Base-by-base conservation (phyloP, 768 basidiomycete species). In the Podaxis carcinomalis region DNA sequence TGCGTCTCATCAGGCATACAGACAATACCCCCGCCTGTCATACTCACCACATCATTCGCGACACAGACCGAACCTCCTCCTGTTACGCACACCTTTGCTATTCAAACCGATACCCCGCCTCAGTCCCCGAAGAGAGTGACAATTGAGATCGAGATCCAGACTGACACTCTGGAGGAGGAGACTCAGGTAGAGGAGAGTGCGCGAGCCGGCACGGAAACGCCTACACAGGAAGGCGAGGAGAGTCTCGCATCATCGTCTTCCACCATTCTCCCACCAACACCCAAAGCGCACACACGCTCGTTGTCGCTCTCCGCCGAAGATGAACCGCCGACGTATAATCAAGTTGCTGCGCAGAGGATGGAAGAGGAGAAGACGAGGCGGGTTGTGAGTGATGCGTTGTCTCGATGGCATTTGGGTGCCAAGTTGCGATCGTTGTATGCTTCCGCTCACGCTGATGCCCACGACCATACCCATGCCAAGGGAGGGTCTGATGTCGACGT, bases 231-330 rank as follows among this genome's bases (percentile, higher is more conserved):
- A 11, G 57, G 62, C 19, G 57, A 79, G 32, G 87, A 88, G 25
- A 78, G 84, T 16, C 74, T 88, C 59, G 85, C 87, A 0, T 90
- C 88, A 1, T 90, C 88, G 0, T 89, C 89, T 3, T 89, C 87
- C 0, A 89, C 88, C 13, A 78, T 89, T 61, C 76, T 86, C 4
- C 88, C 89, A 2, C 82, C 89, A 1, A 90, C 89, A 1, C 87
- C 90, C 13, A 84, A 82, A 66, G 77, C 85, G 13, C 73, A 72
- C 23, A 55, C 69, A 25, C 59, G 66, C 13, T 9, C 44, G 16
- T 21, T 61, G n/a, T 32, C 32, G 2, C 32, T 32, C 32, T 46
- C 58, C 19, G 76, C 78, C 46, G 72, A 70, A 52, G 67, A 70
- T 32, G 67, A 66, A 27, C 91, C 92, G 0, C 92, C 92, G 0